Base-by-base conservation (phyloP, 2,329 filamentous ascomycete genomes). In the Hymenoscyphus infarciens region DNA sequence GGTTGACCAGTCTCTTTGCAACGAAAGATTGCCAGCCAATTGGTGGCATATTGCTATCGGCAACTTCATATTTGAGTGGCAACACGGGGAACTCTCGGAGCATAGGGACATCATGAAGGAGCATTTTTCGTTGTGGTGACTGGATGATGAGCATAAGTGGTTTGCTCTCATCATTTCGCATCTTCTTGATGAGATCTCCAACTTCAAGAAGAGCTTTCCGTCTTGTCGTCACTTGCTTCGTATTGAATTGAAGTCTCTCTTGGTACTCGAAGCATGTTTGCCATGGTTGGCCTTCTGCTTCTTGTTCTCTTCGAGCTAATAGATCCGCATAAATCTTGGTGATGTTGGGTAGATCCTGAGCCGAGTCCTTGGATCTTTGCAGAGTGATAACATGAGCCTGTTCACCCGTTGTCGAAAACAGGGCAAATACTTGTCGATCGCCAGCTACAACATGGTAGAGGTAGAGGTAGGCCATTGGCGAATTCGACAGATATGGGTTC, bases 21-120 rank as follows among this genome's bases (percentile, higher is more conserved):
- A 96, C 87, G 64, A 96, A 93, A 0, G 87, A 82, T 75, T 98
- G 95, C 95, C 95, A 99, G 1, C 92, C 93, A 16, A 99, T 82
- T 0, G 94, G 92, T 10, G 95, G 95, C 4, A 98, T 81, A 42
- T 92, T 89, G 74, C 90, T 92, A 73, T 99, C 96, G 0, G 88
- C 84, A 29, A 89, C 83, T 70, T 98, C 92, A 64, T 91, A 89
- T 71, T 89, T 89, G 56, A 99, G 82, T 0, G 90, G 84, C 54
- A 99, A 77, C 15, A 94, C 84, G 0, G 95, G 95, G 67, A 97
- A 89, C 42, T 96, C 93, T 60, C 87, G 89, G 22, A 98, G 79
- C 1, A 90, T 83, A 0, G 94, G 90, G 31, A 99, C 85, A 67
- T 97, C 92, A 67, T 97, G 91, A 13, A 92, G 82, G 1, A 99